phyloP scores from a whole-genome alignment of 805 yeast species.

The Grigorovia yakushimaensis region DNA sequence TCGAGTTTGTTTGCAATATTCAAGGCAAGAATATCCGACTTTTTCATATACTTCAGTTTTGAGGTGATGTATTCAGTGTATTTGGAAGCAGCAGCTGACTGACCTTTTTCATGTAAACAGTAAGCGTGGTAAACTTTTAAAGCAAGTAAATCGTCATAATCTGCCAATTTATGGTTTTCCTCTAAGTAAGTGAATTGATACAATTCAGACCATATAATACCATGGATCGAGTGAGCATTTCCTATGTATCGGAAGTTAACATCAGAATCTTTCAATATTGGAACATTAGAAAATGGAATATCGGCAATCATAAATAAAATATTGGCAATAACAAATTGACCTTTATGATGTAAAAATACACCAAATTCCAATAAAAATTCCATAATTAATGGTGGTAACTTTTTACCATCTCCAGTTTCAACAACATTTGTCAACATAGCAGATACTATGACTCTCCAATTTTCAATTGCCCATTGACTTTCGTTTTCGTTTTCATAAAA shows the following conservation, averaged over 20 bases:
- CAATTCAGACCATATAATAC: conserved; percentile 52
- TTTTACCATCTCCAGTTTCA: not conserved
- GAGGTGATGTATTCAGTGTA: conserved; percentile 46
- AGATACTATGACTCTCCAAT: conserved; percentile 43
- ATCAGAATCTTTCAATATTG: conserved; percentile 21
- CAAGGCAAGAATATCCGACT: conserved; percentile 28
- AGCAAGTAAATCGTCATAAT: conserved; percentile 45
- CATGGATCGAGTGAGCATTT: conserved; percentile 31
- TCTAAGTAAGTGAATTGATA: conserved; percentile 45
- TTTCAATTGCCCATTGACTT: conserved; percentile 39
- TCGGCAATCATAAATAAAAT: conserved; percentile 40
- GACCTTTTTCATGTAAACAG: conserved; percentile 59
- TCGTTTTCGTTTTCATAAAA: conserved; percentile 33
- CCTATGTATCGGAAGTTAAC: conserved; percentile 35
- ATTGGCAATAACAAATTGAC: conserved; percentile 31
- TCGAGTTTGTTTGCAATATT: conserved; percentile 28
- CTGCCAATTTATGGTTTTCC: conserved; percentile 26
- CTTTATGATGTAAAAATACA: conserved; percentile 33
- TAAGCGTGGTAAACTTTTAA: conserved; percentile 61
- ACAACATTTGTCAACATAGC: conserved; percentile 30
- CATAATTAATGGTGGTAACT: conserved; percentile 21
- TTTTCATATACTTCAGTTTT: conserved; percentile 32
- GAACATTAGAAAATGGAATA: conserved; percentile 32
- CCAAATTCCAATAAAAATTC: conserved; percentile 46
- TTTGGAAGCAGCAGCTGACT: conserved; percentile 46